Conservation (phyloP, 1,284 basidiomycete species). For the Somion occarium region DNA sequence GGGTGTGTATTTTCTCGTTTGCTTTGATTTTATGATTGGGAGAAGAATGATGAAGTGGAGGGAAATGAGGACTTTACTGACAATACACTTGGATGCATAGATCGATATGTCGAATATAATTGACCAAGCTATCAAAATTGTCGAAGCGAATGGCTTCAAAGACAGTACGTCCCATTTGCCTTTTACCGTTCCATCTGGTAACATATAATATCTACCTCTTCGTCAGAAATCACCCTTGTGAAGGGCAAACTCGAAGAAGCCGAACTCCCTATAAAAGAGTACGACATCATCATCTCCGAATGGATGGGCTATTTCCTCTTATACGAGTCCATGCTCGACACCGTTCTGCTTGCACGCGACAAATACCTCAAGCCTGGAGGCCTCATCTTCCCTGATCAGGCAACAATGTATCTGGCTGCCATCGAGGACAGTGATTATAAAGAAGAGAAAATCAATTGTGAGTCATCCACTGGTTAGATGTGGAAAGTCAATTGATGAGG, state of each 20-base stretch:
- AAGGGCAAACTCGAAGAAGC: slow-evolving; percentile 98
- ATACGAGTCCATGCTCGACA: slow-evolving; percentile 99
- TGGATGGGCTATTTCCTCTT: slow-evolving; percentile 98
- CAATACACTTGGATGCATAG: no score
- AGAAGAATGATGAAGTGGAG: no score
- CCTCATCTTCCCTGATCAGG: slow-evolving; percentile 94
- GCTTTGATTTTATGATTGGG: no score
- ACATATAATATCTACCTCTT: background rate
- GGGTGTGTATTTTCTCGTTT: slow-evolving; percentile 48
- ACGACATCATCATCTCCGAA: slow-evolving; percentile 99
- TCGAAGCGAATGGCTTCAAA: slow-evolving; percentile 94
- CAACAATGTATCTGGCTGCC: slow-evolving; percentile 90
- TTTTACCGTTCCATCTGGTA: background rate
- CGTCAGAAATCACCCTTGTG: slow-evolving; percentile 84
- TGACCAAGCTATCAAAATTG: slow-evolving; percentile 96
- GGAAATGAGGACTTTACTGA: no score
- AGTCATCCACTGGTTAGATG: slow-evolving; percentile 25
- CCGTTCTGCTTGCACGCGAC: slow-evolving; percentile 94
- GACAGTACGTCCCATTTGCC: slow-evolving; percentile 63
- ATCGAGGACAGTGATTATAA: slow-evolving; percentile 99
- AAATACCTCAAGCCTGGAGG: slow-evolving; percentile 92
- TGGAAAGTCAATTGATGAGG: background rate
- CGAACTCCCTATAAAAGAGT: slow-evolving; percentile 80
- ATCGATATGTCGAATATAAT: slow-evolving; percentile 99
- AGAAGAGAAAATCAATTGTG: slow-evolving; percentile 99